phyloP scores from a whole-genome alignment of 495 filamentous ascomycete species.

The Penicillium malachiteum region DNA sequence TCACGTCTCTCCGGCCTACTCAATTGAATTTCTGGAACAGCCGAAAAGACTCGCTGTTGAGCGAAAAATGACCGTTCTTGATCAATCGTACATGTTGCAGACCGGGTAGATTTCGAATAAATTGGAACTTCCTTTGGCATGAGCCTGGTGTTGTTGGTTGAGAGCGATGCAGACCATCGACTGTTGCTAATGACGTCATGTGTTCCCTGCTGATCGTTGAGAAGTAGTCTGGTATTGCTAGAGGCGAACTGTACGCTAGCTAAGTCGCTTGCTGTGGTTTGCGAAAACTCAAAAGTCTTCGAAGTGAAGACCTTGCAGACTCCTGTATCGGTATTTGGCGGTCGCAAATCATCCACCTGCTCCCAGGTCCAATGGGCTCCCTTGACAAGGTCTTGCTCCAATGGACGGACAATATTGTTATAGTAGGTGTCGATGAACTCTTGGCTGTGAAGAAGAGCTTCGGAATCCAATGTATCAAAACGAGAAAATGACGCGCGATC shows the following conservation, averaged over 20 bases:
- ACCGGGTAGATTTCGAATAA: too few relatives aligned
- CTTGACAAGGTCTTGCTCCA: conserved; percentile 16
- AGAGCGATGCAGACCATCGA: too few relatives aligned
- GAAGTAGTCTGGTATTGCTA: not conserved
- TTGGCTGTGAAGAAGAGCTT: not conserved
- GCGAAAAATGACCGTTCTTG: too few relatives aligned
- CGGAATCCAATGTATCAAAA: not conserved
- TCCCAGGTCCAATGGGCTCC: conserved; percentile 19
- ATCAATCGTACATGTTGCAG: too few relatives aligned
- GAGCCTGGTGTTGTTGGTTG: too few relatives aligned
- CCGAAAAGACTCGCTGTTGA: too few relatives aligned
- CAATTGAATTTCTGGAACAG: not conserved
- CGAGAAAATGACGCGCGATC: conserved; percentile 1
- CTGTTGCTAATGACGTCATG: too few relatives aligned
- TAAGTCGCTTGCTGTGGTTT: too few relatives aligned
- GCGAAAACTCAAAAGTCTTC: not conserved
- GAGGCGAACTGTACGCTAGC: too few relatives aligned
- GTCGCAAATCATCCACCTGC: conserved; percentile 4
- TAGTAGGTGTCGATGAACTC: conserved; percentile 16
- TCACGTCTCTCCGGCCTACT: not conserved
- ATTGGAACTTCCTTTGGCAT: too few relatives aligned
- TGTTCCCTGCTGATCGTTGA: too few relatives aligned
- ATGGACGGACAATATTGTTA: conserved; percentile 5
- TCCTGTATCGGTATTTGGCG: not conserved
- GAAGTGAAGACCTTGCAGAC: not conserved